These are phyloP conservation scores for Puccinia novopanici DNA, from an alignment of 1,284 basidiomycete species.

Conservation along the genomic window DNA sequence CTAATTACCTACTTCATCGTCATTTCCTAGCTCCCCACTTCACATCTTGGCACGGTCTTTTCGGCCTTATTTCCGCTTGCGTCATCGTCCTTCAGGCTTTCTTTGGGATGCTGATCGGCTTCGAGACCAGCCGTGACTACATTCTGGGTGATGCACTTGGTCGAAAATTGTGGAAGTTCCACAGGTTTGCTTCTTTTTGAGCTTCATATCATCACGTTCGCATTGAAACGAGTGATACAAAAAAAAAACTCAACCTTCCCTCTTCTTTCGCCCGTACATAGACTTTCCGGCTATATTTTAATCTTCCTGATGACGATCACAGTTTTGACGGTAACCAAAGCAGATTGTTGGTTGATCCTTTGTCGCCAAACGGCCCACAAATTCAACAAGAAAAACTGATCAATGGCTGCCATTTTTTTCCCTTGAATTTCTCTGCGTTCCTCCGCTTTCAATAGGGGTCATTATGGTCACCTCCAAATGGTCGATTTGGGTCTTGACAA, in stretches of 20 bases:
- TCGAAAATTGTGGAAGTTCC: conserved; percentile 46
- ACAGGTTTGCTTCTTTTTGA: conserved; percentile 16
- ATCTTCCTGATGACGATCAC: conserved; percentile 36
- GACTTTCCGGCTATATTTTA: conserved; percentile 39
- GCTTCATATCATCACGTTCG: background rate
- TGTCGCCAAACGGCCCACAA: background rate
- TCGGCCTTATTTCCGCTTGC: conserved; percentile 35
- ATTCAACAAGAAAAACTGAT: background rate
- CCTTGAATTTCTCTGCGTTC: background rate
- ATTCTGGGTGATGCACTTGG: conserved; percentile 38
- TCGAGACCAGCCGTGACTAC: conserved; percentile 29
- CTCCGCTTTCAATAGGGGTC: background rate
- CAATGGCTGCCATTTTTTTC: background rate
- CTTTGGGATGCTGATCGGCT: conserved; percentile 47
- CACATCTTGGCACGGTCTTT: conserved; percentile 47
- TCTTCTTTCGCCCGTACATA: conserved; percentile 1
- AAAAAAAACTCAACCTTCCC: background rate
- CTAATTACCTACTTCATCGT: background rate
- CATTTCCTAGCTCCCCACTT: conserved; percentile 37
- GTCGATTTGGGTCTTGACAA: conserved; percentile 27
- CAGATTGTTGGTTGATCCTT: conserved; percentile 36
- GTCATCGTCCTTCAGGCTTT: conserved; percentile 28
- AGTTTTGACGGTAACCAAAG: conserved; percentile 39
- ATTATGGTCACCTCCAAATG: conserved; percentile 11
- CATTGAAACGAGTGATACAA: background rate